phyloP scores from a whole-genome alignment of 2,329 filamentous ascomycete genomes.

The Fusarium nurragi region DNA sequence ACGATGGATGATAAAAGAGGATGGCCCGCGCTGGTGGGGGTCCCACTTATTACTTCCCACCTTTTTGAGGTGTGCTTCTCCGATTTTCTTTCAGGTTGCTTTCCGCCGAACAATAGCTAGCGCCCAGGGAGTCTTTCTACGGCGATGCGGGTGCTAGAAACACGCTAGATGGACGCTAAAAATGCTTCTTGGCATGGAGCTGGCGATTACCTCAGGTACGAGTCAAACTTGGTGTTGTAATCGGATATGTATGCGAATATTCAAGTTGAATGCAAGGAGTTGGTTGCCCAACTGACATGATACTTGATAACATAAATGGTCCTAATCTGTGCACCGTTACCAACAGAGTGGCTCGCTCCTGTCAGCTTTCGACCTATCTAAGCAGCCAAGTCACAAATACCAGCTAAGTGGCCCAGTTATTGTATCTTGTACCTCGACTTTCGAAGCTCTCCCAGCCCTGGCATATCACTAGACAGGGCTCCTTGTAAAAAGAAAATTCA shows the following conservation, averaged over 20 bases:
- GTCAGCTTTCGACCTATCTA: constrained; percentile 1
- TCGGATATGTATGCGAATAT: constrained; percentile 9
- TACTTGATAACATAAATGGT: background rate
- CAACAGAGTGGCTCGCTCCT: constrained; percentile 1
- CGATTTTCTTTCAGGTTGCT: constrained; percentile 7
- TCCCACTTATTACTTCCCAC: constrained; percentile 24
- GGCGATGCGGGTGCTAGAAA: constrained; percentile 33
- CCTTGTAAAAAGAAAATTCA: constrained; percentile 1
- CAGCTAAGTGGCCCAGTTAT: background rate
- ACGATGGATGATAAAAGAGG: constrained; percentile 44
- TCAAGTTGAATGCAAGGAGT: background rate
- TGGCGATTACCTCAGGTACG: constrained; percentile 21
- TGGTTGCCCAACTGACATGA: background rate
- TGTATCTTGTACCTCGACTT: constrained; percentile 21
- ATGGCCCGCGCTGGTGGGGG: constrained; percentile 42
- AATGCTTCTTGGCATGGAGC: constrained; percentile 23
- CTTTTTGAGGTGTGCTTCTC: constrained; percentile 3
- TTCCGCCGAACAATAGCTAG: constrained; percentile 18
- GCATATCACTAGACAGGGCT: constrained; percentile 31
- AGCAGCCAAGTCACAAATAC: background rate
- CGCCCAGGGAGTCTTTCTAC: constrained; percentile 5
- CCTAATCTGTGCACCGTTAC: background rate
- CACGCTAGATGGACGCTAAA: constrained; percentile 33
- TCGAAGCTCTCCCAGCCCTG: constrained; percentile 25
- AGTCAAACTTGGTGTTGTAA: background rate